Evolutionary conservation across 202 grass and related monocot genomes (phyloP), one percentile per base, ranked within the genome.

Genomic region (Carex sylvatica): DNA sequence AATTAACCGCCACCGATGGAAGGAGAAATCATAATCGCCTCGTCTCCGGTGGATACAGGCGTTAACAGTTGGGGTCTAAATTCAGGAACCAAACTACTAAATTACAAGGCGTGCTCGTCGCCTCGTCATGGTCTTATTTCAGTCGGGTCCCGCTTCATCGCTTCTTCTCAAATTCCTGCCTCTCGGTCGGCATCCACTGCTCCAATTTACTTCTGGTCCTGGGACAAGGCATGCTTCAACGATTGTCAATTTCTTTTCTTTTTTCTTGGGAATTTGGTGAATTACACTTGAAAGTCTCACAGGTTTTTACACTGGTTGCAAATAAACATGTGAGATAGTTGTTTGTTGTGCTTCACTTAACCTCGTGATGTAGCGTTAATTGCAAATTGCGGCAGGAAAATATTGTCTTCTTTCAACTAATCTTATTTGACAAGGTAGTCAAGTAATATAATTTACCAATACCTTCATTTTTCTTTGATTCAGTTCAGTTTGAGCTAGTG

Each of bases 171-270:
- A 74, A 58, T 64, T 13, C 86, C 87, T 54, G 73, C 79, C 18
- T 79, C 87, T 12, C 11, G 64, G 0, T 56, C 85, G 4, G 83
- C 88, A n/a, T 85, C 88, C 79, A 83, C 87, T 6, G 66, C 86
- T 15, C 86, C 82, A 31, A 83, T 98, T 61, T 86, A 94, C 56
- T 98, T 87, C 86, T 93, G 90, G 89, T 80, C 89, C 46, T 98
- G 90, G 90, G 95, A 93, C 80, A 98, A 93, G 92, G 92, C 84
- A 73, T 63, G 59, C 30, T 35, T 12, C 20, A 22, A 30, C 46
- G 22, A 70, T 70, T 69, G 23, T 80, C 19, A 19, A 60, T 9
- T 36, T 26, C 7, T 9, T 24, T 19, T 55, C 40, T 78, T 36
- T n/a, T 26, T 22, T 86, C 10, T 71, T 22, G 16, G 15, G 0